phyloP scores from a whole-genome alignment of 306 rosid species.

The Castanea sativa region DNA sequence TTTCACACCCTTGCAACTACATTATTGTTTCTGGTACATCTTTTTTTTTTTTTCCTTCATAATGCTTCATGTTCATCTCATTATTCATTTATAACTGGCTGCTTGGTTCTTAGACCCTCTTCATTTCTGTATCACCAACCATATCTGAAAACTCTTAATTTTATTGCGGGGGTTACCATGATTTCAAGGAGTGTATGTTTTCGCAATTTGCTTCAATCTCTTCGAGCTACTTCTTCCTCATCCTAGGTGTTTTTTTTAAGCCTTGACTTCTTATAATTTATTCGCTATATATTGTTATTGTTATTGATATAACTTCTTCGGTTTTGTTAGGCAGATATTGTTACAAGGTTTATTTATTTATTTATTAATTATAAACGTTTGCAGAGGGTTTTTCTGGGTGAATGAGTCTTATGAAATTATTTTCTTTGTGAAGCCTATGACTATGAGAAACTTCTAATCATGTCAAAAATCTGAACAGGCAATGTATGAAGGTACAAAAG shows the following conservation, averaged over 20 bases:
- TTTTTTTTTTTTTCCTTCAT: too few species aligned
- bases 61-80: too few species aligned
- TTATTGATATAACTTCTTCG: neutral
- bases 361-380: neutral
- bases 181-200: constrained; percentile 21
- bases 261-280: neutral
- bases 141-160: neutral
- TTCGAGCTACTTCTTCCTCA: constrained; percentile 3
- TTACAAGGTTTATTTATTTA: neutral
- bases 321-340: too few species aligned
- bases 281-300: neutral
- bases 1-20: too few species aligned
- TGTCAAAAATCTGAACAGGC: constrained; percentile 43
- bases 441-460: neutral
- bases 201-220: constrained; percentile 18
- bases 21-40: too few species aligned
- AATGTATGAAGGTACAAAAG: constrained; percentile 85
- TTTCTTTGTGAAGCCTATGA: neutral
- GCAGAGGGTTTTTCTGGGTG: too few species aligned
- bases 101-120: neutral
- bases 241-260: constrained; percentile 31
- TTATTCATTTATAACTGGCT: neutral
- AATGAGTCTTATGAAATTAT: neutral
- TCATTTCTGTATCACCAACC: neutral
- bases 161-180: constrained; percentile 19